Percentiles rank a stretch among this genome's conserved stretches.
These are phyloP conservation scores for Spergularia bocconei DNA, from an alignment of 148 eudicot genomes.

Conservation along the genomic window DNA sequence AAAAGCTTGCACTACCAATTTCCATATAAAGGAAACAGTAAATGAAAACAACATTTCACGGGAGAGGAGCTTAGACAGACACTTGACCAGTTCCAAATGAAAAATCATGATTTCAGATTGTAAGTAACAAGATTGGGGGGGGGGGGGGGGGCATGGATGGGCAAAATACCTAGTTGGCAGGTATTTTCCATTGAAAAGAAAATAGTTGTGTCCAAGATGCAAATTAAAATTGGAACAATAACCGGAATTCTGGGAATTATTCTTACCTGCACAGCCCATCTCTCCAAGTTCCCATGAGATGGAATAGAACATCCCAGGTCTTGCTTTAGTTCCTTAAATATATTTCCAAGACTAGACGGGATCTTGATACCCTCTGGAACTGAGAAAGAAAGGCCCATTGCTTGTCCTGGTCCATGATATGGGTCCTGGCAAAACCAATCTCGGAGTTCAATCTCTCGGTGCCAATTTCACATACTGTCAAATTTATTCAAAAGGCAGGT, in stretches of 20 bases:
- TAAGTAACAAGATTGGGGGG: no score
- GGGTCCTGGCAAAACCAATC: constrained; percentile 59
- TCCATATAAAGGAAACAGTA: neutral
- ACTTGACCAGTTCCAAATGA: neutral
- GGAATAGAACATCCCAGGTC: constrained; percentile 87
- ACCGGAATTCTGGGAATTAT: neutral
- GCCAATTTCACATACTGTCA: neutral
- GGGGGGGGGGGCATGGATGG: neutral
- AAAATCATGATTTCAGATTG: neutral
- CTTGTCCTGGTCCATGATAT: constrained; percentile 97
- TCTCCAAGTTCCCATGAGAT: constrained; percentile 81
- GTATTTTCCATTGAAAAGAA: neutral
- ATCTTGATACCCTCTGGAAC: constrained; percentile 79
- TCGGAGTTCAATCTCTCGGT: neutral
- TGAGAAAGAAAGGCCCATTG: constrained; percentile 95
- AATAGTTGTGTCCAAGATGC: neutral
- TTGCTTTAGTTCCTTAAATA: constrained; percentile 82
- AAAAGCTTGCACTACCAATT: no score
- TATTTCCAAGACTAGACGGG: constrained; percentile 85
- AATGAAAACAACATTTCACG: neutral
- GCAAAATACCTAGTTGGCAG: neutral
- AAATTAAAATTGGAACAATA: neutral
- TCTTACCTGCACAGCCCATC: constrained; percentile 89
- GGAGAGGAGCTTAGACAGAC: neutral
- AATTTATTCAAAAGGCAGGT: neutral